Percentiles rank a stretch among this genome's conserved stretches.
Evolutionary conservation across 305 asterid genomes (phyloP).

Genomic region (Fraxinus platypoda): DNA sequence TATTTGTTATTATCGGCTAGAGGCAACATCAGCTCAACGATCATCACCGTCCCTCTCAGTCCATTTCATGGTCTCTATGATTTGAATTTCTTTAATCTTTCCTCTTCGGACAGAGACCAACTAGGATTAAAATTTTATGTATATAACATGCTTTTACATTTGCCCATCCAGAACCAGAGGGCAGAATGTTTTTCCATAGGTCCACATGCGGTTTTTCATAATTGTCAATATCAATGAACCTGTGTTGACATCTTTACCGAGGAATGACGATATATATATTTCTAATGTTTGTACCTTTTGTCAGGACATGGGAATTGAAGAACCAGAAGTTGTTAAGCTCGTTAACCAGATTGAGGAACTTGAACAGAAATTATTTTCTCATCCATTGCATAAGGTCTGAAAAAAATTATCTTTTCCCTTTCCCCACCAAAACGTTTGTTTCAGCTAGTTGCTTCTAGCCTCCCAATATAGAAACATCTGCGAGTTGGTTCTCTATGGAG

Average conservation of each 20-base stretch:
- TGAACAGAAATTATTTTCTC: slow-evolving; percentile 36
- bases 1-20: not conserved
- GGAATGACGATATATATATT: slow-evolving; percentile 1
- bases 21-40: not conserved
- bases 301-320: slow-evolving; percentile 92
- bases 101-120: not conserved
- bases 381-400: slow-evolving; percentile 78
- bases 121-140: not conserved
- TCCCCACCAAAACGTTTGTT: slow-evolving; percentile 5
- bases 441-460: slow-evolving; percentile 5
- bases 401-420: not conserved
- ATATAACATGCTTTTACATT: not conserved
- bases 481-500: slow-evolving; percentile 11
- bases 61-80: slow-evolving; percentile 1
- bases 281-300: slow-evolving; percentile 20
- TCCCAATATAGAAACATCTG: not conserved
- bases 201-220: not conserved
- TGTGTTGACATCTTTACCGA: slow-evolving; percentile 8
- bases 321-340: slow-evolving; percentile 73
- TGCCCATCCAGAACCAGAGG: not conserved
- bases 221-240: slow-evolving; percentile 4
- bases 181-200: not conserved
- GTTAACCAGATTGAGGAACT: slow-evolving; percentile 60
- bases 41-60: slow-evolving; percentile 1
- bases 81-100: slow-evolving; percentile 1